phyloP scores from a whole-genome alignment of 2,329 filamentous ascomycete species.

The Monosporascus sp. region DNA sequence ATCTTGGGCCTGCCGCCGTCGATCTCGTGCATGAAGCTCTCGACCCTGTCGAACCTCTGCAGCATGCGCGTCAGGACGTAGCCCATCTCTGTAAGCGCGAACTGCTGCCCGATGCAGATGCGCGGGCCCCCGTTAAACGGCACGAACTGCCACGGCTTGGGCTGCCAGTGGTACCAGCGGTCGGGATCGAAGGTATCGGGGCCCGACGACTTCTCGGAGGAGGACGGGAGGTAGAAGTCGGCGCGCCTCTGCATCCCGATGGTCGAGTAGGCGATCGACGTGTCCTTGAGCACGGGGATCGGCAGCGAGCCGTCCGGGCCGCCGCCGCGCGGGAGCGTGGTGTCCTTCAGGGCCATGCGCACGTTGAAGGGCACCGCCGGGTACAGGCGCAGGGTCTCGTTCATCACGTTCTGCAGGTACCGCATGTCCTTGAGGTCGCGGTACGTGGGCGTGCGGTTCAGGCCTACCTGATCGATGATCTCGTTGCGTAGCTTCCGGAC shows the following conservation, averaged over 20 bases:
- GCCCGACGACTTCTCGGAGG: conserved; percentile 38
- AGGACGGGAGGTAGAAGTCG: conserved; percentile 52
- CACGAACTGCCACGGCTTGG: conserved; percentile 65
- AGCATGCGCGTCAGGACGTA: conserved; percentile 69
- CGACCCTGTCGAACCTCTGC: conserved; percentile 63
- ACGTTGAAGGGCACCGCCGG: conserved; percentile 77
- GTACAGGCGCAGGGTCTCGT: conserved; percentile 74
- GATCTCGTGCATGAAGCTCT: conserved; percentile 49
- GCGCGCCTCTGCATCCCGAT: conserved; percentile 67
- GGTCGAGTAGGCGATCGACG: conserved; percentile 60
- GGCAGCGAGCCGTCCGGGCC: conserved; percentile 58
- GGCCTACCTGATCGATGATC: conserved; percentile 63
- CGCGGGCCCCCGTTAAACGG: conserved; percentile 72
- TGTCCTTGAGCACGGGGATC: conserved; percentile 61
- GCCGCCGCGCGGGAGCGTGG: conserved; percentile 67
- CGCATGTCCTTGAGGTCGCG: conserved; percentile 82
- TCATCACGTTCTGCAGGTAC: conserved; percentile 68
- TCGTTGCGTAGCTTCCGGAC: conserved; percentile 67
- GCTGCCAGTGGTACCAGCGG: conserved; percentile 59
- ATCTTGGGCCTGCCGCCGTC: conserved; percentile 50
- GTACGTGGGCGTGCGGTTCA: conserved; percentile 61
- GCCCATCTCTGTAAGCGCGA: conserved; percentile 70
- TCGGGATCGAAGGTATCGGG: conserved; percentile 57
- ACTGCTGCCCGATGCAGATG: conserved; percentile 76
- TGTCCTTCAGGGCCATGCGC: conserved; percentile 65